phyloP scores from a whole-genome alignment of 495 filamentous ascomycete genomes.

The Penicillium cataractarum region DNA sequence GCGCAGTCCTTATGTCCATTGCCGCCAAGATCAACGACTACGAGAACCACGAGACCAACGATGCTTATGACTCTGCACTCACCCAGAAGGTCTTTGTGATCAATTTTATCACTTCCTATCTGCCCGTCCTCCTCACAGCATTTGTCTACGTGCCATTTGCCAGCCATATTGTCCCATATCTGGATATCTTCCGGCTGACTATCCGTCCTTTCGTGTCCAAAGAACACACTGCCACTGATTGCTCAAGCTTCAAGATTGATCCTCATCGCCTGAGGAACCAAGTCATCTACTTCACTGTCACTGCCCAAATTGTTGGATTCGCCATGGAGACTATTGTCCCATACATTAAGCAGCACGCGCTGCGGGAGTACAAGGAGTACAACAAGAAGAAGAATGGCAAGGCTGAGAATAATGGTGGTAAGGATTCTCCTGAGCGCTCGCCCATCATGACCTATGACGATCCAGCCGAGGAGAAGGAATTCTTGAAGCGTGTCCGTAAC shows the following conservation, averaged over 20 bases:
- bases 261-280: slow-evolving; percentile 84
- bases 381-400: slow-evolving; percentile 38
- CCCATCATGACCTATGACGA: slow-evolving; percentile 45
- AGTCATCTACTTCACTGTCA: slow-evolving; percentile 96
- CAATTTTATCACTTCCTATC: slow-evolving; percentile 97
- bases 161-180: slow-evolving; percentile 80
- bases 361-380: slow-evolving; percentile 71
- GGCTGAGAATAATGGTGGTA: slow-evolving; percentile 28
- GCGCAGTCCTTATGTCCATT: slow-evolving; percentile 71
- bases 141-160: slow-evolving; percentile 98
- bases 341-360: slow-evolving; percentile 73
- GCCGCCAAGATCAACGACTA: slow-evolving; percentile 80
- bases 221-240: slow-evolving; percentile 62
- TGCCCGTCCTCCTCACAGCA: slow-evolving; percentile 88
- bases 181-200: slow-evolving; percentile 82
- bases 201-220: slow-evolving; percentile 73
- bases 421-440: slow-evolving; percentile 31
- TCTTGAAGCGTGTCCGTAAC: slow-evolving; percentile 78
- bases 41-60: slow-evolving; percentile 90
- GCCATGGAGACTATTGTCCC: slow-evolving; percentile 87
- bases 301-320: slow-evolving; percentile 88
- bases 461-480: slow-evolving; percentile 70
- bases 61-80: slow-evolving; percentile 76
- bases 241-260: slow-evolving; percentile 76
- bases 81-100: slow-evolving; percentile 92